A percentile compares a stretch with the other conserved stretches of the same genome.
Evolutionary conservation across 331 rosid species (phyloP).

Genomic region (Spiraea crenata): DNA sequence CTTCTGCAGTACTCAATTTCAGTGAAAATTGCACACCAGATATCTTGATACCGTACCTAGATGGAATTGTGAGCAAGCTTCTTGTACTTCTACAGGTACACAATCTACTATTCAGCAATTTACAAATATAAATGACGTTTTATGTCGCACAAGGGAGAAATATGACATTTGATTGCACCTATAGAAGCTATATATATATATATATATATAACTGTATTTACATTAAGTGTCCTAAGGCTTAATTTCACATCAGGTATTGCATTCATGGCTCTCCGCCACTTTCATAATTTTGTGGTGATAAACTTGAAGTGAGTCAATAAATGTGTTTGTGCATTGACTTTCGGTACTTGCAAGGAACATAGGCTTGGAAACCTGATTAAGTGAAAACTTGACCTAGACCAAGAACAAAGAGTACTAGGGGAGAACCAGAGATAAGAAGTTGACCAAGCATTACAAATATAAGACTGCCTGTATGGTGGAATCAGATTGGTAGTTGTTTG

Average conservation of each 20-base stretch:
- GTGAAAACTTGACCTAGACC: neutral
- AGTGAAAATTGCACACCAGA: constrained; percentile 71
- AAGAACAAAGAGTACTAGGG: neutral
- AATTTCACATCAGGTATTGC: neutral
- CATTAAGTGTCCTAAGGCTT: neutral
- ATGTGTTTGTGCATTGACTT: neutral
- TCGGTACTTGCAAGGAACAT: neutral
- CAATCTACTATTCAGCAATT: constrained; percentile 8
- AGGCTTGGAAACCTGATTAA: neutral
- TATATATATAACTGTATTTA: neutral
- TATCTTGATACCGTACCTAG: constrained; percentile 63
- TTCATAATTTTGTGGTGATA: neutral
- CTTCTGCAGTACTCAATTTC: constrained; percentile 76
- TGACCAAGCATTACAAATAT: neutral
- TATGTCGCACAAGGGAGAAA: neutral
- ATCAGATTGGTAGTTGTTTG: neutral
- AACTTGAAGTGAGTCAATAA: neutral
- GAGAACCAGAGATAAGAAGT: neutral
- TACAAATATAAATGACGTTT: neutral
- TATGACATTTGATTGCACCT: neutral
- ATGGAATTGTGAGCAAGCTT: constrained; percentile 71
- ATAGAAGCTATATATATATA: neutral
- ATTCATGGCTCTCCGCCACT: neutral
- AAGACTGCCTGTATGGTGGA: neutral
- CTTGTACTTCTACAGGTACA: constrained; percentile 69